A percentile compares a stretch with the other conserved stretches of the same genome.
These are phyloP conservation scores for Gaeumannomyces tritici DNA, from an alignment of 2,329 filamentous ascomycete genomes.

Conservation along the genomic window DNA sequence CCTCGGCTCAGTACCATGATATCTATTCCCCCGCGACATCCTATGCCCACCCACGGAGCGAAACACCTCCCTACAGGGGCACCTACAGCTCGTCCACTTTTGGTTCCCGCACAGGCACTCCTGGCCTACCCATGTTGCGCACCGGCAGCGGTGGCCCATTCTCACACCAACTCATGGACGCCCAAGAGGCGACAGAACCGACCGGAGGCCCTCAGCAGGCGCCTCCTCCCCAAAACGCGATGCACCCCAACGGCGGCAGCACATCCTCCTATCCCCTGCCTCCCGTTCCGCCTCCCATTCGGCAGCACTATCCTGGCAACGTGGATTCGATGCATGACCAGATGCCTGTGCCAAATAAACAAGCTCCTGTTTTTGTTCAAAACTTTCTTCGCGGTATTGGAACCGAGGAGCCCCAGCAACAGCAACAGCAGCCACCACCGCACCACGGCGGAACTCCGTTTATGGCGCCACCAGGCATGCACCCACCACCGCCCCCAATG, in stretches of 20 bases:
- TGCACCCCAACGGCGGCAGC: neutral
- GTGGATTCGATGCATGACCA: neutral
- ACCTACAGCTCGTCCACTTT: neutral
- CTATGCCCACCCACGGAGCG: neutral
- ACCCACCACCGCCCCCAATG: neutral
- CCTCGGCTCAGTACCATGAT: neutral
- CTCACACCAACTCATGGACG: neutral
- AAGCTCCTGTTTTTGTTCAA: neutral
- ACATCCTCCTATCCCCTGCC: neutral
- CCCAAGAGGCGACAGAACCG: neutral
- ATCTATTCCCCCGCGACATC: neutral
- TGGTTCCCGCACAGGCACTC: neutral
- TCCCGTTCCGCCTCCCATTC: neutral
- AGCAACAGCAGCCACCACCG: neutral
- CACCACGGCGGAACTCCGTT: neutral
- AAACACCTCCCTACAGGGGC: neutral
- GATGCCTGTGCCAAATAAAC: neutral
- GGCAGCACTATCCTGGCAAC: neutral
- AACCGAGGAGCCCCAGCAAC: neutral
- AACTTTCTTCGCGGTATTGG: neutral
- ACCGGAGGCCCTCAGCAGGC: neutral
- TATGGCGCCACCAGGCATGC: neutral
- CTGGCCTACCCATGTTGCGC: slow-evolving; percentile 3
- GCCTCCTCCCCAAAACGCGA: neutral
- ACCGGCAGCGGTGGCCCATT: neutral